phyloP scores from a whole-genome alignment of 371 early-diverging fungal genomes.

The Apophysomyces elegans region DNA sequence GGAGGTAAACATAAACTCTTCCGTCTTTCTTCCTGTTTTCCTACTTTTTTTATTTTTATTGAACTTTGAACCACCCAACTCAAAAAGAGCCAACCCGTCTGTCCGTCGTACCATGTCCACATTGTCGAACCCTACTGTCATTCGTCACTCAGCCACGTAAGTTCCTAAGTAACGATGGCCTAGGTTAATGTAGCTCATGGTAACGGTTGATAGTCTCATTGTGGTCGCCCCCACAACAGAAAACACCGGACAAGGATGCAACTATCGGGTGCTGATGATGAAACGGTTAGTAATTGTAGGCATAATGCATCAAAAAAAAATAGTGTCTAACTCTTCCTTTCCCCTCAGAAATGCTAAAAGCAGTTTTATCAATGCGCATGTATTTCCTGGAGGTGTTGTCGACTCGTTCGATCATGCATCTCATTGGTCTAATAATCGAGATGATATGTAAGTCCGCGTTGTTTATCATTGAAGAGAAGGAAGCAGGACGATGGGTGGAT shows the following conservation, averaged over 20 bases:
- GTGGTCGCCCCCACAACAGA: constrained; percentile 51
- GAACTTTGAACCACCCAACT: too few relatives aligned
- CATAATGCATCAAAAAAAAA: too few relatives aligned
- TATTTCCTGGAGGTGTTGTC: constrained; percentile 67
- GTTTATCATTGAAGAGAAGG: too few relatives aligned
- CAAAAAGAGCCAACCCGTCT: background rate
- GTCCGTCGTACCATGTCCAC: constrained; percentile 4
- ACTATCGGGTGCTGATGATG: constrained; percentile 64
- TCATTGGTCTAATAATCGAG: constrained; percentile 34
- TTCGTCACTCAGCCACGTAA: constrained; percentile 40
- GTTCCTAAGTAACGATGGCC: too few relatives aligned
- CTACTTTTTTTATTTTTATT: too few relatives aligned
- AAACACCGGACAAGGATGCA: constrained; percentile 31
- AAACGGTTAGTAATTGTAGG: constrained; percentile 41
- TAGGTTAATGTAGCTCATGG: background rate
- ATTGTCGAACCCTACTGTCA: background rate
- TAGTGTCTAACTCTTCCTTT: too few relatives aligned
- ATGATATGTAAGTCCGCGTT: background rate
- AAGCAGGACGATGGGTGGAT: too few relatives aligned
- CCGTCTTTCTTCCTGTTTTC: background rate
- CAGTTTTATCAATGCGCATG: constrained; percentile 61
- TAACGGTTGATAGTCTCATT: constrained; percentile 37
- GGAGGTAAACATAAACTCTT: background rate
- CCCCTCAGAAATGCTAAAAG: constrained; percentile 51
- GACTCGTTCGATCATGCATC: constrained; percentile 58